Evolutionary conservation across 805 yeast species (phyloP), one percentile per base, ranked within the genome.

Genomic region (Clavispora carvajalis): DNA sequence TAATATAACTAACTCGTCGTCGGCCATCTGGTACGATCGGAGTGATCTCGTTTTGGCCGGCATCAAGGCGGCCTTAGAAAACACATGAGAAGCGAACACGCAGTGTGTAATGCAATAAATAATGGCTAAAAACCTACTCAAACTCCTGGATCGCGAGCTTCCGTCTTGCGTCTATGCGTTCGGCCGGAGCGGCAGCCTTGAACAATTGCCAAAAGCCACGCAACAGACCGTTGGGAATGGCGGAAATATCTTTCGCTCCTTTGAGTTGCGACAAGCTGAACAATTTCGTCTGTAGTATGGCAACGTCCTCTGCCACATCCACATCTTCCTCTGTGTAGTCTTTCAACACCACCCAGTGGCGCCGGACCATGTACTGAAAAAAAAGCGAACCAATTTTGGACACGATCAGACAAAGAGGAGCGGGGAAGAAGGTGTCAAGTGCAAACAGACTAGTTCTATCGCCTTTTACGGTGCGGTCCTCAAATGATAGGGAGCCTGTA

Each of bases 361-460:
- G 47, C 28, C 46, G 49, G 12, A 53, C 54, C 5, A 54, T 34
- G 1, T 53, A 22, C 5, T 47, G 39, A 39, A 69, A 67, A 0
- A 58, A 38, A 1, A 40, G 21, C 13, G 44, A 36, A 1, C 61
- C 30, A 0, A 58, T 5, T 0, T 53, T 3, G 35, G 53, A 51
- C 2, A 67, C 59, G 0, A 61, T 1, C 3, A 49, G 24, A 12
- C 71, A 61, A 9, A 70, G 22, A 1, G 74, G 74, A 15, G 50
- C 50, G 1, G 74, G 76, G 54, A 69, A 68, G 51, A 69, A 69
- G 1, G 74, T 65, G 39, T 56, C 47, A 11, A 70, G 47, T 10
- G 74, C 44, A 44, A 65, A 63, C 50, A 51, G 60, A 12, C 53
- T 61, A 1, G 59, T 54, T 34, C 62, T 50, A 36, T 55, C 69